A percentile compares a stretch with the other conserved stretches of the same genome.
Evolutionary conservation across 257 asterid species (phyloP).

Genomic region (Scutellaria minor): DNA sequence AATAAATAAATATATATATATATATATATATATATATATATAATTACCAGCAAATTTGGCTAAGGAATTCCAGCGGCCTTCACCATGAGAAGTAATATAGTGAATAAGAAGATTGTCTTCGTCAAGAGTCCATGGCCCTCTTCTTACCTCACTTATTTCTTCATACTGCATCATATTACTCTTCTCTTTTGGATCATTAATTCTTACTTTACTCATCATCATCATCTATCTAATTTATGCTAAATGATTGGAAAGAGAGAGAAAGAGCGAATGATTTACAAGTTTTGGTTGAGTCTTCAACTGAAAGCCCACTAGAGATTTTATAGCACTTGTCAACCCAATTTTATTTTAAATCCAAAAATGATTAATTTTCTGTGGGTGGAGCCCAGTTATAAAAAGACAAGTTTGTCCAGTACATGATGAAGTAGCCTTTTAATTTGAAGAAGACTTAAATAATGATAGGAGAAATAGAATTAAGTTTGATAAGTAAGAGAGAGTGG

Average conservation of each 20-base stretch:
- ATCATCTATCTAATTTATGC: not conserved
- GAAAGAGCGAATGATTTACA: not conserved
- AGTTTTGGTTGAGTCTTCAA: constrained; percentile 31
- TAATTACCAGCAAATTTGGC: constrained; percentile 72
- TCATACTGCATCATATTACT: constrained; percentile 26
- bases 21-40: no score
- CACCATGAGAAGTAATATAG: constrained; percentile 61
- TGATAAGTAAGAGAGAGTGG: constrained; percentile 15
- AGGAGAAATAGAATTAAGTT: constrained; percentile 35
- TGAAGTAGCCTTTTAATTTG: no score
- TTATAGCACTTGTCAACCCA: constrained; percentile 46
- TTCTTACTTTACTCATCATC: constrained; percentile 46
- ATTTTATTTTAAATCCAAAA: no score
- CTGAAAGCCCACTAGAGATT: constrained; percentile 33
- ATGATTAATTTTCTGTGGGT: no score
- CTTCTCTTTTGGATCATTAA: not conserved
- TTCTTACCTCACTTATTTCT: constrained; percentile 51
- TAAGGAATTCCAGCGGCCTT: constrained; percentile 82
- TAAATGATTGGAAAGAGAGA: not conserved
- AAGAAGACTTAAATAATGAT: no score
- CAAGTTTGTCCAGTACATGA: no score
- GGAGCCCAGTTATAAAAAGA: no score
- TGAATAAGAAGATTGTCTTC: constrained; percentile 83
- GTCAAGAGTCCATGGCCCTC: constrained; percentile 92
- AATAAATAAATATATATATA: no score